phyloP scores from a whole-genome alignment of 2,329 filamentous ascomycete genomes.

The Pseudogymnoascus sp. region DNA sequence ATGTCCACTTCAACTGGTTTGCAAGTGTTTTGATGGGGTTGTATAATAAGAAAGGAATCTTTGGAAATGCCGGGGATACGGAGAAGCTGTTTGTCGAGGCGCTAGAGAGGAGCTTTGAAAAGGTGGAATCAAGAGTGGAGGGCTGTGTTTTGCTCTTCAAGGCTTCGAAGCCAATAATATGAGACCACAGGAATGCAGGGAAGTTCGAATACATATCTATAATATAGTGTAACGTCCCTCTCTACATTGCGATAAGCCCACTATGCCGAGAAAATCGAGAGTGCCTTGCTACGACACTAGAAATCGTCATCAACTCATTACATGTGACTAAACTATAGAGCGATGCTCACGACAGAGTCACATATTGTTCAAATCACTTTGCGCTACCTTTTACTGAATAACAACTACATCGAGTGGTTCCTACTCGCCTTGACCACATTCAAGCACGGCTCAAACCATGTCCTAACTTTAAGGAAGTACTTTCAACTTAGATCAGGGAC shows the following conservation, averaged over 20 bases:
- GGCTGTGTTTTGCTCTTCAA: constrained; percentile 35
- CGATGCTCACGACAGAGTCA: neutral
- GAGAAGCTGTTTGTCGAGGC: constrained; percentile 29
- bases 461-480: neutral
- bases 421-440: neutral
- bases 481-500: neutral
- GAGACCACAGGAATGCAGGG: neutral
- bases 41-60: constrained; percentile 33
- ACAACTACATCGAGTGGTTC: neutral
- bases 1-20: constrained; percentile 24
- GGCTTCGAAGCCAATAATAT: constrained; percentile 24
- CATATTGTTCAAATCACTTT: too few species aligned
- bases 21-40: constrained; percentile 24
- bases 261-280: neutral
- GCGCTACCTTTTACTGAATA: too few species aligned
- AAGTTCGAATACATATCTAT: neutral
- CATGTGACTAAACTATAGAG: neutral
- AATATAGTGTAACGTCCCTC: neutral
- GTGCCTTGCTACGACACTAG: neutral
- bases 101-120: constrained; percentile 31
- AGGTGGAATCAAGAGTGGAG: constrained; percentile 34
- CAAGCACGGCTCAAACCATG: neutral
- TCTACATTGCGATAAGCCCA: too few species aligned
- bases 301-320: neutral
- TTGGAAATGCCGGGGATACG: constrained; percentile 35